phyloP scores from a whole-genome alignment of 495 filamentous ascomycete species.

The Penicillium turbatum region DNA sequence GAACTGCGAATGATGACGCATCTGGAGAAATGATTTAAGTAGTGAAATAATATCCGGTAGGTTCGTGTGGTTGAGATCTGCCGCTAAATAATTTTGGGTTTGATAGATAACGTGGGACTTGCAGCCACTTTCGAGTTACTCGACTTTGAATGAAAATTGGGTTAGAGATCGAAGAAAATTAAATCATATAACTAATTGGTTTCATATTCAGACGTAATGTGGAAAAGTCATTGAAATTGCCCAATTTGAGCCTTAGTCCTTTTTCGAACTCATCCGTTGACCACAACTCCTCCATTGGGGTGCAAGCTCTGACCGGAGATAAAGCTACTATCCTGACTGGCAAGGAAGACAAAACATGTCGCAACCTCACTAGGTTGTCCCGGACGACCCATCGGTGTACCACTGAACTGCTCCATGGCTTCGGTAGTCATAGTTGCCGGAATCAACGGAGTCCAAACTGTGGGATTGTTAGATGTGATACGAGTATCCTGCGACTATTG shows the following conservation, averaged over 20 bases:
- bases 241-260: no score
- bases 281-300: constrained; percentile 62
- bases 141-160: no score
- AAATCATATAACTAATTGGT: no score
- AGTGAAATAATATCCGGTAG: neutral
- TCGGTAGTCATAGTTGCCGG: constrained; percentile 69
- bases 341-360: constrained; percentile 78
- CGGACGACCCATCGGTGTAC: constrained; percentile 70
- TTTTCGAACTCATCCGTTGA: constrained; percentile 47
- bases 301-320: constrained; percentile 55
- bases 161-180: no score
- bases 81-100: no score
- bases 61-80: neutral
- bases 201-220: no score
- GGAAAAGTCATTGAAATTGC: no score
- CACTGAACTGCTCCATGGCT: constrained; percentile 66
- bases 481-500: neutral
- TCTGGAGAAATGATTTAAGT: neutral
- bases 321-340: constrained; percentile 66
- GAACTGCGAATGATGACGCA: neutral
- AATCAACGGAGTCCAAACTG: constrained; percentile 78
- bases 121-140: no score
- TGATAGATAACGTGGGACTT: no score
- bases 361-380: constrained; percentile 77
- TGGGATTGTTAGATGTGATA: neutral